Conservation (phyloP, 2,329 filamentous ascomycete genomes). For the Talaromyces sp. region DNA sequence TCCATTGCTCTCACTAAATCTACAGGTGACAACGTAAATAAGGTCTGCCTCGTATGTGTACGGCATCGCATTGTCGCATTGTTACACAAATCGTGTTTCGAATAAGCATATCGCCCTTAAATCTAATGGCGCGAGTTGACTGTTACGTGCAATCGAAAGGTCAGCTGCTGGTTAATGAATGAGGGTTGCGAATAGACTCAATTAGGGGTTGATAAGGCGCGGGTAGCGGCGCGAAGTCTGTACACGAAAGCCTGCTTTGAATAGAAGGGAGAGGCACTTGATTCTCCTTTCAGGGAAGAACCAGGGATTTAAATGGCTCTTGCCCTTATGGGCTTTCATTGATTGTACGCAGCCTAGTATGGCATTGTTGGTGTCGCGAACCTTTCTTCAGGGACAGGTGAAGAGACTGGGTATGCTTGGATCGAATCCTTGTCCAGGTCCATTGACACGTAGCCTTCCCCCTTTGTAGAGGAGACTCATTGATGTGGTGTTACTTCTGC, state of each 20-base stretch:
- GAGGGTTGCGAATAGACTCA: conserved; percentile 5
- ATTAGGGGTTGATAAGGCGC: conserved; percentile 51
- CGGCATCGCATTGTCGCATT: conserved; percentile 44
- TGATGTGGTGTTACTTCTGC: background rate
- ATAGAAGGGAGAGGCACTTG: conserved; percentile 43
- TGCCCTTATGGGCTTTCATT: conserved; percentile 25
- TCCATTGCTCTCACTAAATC: conserved; percentile 28
- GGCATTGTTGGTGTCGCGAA: background rate
- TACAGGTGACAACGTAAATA: conserved; percentile 23
- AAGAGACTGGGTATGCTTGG: background rate
- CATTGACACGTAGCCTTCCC: conserved; percentile 21
- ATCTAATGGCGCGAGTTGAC: conserved; percentile 43
- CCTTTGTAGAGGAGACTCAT: conserved; percentile 13
- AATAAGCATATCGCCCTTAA: conserved; percentile 44
- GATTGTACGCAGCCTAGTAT: background rate
- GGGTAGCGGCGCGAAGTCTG: conserved; percentile 43
- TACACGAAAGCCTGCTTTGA: conserved; percentile 47
- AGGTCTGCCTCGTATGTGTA: conserved; percentile 49
- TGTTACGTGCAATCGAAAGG: conserved; percentile 44
- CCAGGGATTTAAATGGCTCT: conserved; percentile 46
- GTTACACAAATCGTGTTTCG: conserved; percentile 53
- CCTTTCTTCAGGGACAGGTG: background rate
- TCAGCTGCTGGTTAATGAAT: background rate
- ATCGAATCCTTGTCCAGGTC: background rate
- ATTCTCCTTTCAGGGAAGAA: conserved; percentile 52